Percentiles rank a stretch among this genome's conserved stretches.
phyloP scores from a whole-genome alignment of 352 stramenopile genomes.

The Pythium dissotocum region DNA sequence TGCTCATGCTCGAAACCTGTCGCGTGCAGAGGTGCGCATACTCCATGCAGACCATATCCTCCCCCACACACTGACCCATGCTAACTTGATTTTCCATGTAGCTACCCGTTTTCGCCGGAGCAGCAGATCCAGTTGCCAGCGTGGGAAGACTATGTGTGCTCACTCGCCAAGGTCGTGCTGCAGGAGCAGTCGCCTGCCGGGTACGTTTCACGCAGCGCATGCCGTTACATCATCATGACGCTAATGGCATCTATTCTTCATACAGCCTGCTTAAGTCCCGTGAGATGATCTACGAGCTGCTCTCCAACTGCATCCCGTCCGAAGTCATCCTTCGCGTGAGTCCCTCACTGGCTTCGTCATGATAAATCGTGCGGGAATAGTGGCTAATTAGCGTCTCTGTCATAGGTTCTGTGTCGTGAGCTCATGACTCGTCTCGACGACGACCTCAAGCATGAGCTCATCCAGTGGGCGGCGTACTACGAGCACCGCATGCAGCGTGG shows the following conservation, averaged over 20 bases:
- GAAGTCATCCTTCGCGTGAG: conserved; percentile 96
- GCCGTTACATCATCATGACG: not conserved
- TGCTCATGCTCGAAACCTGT: conserved; percentile 98
- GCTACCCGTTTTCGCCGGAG: conserved; percentile 84
- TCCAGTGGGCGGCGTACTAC: conserved; percentile 85
- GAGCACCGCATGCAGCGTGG: conserved; percentile 95
- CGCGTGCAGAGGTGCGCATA: conserved; percentile 62
- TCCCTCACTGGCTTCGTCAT: conserved; percentile 12
- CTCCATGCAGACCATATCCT: not conserved
- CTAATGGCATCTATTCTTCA: not conserved
- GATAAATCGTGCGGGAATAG: not conserved
- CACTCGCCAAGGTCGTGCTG: conserved; percentile 93
- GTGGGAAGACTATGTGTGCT: conserved; percentile 97
- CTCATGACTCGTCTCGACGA: conserved; percentile 95
- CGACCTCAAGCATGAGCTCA: conserved; percentile 95
- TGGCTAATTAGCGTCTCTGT: not conserved
- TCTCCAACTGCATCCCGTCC: conserved; percentile 98
- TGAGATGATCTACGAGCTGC: conserved; percentile 98
- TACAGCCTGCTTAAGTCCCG: conserved; percentile 89
- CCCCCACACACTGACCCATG: not conserved
- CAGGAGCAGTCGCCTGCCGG: conserved; percentile 94
- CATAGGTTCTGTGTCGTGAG: conserved; percentile 74
- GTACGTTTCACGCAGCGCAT: conserved; percentile 29
- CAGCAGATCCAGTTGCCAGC: conserved; percentile 90
- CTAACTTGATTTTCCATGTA: conserved; percentile 17